These are phyloP conservation scores for Magnolia sinica DNA, from an alignment of 164 flowering plant species.

Conservation along the genomic window DNA sequence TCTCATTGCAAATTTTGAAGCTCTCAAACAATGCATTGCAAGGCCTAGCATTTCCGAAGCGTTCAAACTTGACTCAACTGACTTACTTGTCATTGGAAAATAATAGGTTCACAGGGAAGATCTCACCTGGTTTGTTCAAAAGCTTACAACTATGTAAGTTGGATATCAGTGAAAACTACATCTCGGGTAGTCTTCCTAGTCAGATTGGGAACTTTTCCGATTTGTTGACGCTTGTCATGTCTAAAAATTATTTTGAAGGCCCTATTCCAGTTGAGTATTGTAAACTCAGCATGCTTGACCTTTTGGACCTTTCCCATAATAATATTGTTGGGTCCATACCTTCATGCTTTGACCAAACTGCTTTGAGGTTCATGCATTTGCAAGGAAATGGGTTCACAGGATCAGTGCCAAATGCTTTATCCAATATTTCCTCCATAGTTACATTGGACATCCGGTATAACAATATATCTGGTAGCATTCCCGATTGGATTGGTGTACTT, in stretches of 20 bases:
- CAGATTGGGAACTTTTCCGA: background rate
- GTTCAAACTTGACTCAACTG: background rate
- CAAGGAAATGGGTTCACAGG: constrained; percentile 9
- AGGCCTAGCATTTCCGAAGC: constrained; percentile 2
- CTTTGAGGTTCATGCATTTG: constrained; percentile 1
- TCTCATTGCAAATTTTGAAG: background rate
- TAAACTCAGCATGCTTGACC: background rate
- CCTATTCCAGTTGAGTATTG: constrained; percentile 1
- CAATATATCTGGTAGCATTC: constrained; percentile 19
- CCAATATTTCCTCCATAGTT: background rate
- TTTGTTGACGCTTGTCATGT: background rate
- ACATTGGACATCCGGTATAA: constrained; percentile 8
- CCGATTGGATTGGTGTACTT: background rate
- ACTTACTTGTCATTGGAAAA: background rate
- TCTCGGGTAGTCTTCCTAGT: constrained; percentile 3
- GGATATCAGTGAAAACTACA: constrained; percentile 1
- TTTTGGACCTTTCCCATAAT: constrained; percentile 7
- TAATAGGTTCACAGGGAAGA: constrained; percentile 3
- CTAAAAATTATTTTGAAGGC: constrained; percentile 6
- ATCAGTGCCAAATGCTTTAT: background rate
- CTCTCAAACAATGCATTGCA: constrained; percentile 17
- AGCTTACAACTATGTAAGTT: background rate
- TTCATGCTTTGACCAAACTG: constrained; percentile 5
- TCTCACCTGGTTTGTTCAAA: background rate
- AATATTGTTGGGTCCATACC: constrained; percentile 1